A percentile compares a stretch with the other conserved stretches of the same genome.
These are phyloP conservation scores for Ophiostoma pallidulum DNA, from an alignment of 2,329 filamentous ascomycete genomes.

Conservation along the genomic window DNA sequence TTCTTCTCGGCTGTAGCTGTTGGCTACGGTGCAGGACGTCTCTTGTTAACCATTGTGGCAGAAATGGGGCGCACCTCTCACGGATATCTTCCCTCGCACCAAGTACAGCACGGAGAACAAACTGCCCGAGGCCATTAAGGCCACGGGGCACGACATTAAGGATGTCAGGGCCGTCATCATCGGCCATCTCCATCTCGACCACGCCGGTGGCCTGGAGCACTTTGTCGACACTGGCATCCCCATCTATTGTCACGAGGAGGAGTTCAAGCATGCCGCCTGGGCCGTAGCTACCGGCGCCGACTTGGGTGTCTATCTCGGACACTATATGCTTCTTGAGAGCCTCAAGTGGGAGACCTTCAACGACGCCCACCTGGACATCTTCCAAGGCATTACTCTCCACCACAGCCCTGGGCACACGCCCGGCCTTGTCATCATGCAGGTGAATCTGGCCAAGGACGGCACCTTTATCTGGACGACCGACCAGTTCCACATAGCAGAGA, in stretches of 20 bases:
- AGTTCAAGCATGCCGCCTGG: constrained; percentile 11
- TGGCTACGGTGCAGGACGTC: not conserved
- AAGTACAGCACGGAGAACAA: constrained; percentile 8
- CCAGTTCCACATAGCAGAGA: constrained; percentile 10
- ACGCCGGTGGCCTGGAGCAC: constrained; percentile 10
- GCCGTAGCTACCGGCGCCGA: constrained; percentile 10
- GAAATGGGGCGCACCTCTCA: constrained; percentile 11
- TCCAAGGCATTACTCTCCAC: constrained; percentile 9
- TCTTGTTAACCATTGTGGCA: not conserved
- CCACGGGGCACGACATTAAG: constrained; percentile 10
- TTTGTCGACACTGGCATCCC: constrained; percentile 10
- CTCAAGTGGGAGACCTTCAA: constrained; percentile 10
- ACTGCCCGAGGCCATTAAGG: constrained; percentile 3
- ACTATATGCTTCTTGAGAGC: constrained; percentile 9
- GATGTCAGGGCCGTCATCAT: constrained; percentile 10
- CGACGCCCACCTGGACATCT: constrained; percentile 9
- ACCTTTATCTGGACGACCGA: constrained; percentile 11
- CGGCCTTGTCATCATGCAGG: constrained; percentile 10
- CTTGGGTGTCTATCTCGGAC: constrained; percentile 7
- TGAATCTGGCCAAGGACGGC: constrained; percentile 8
- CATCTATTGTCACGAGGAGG: constrained; percentile 10
- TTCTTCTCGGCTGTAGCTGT: no score
- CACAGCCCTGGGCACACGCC: constrained; percentile 10
- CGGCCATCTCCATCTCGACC: constrained; percentile 10
- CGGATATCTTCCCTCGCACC: constrained; percentile 9